These are phyloP conservation scores for Colletotrichum phormii DNA, from an alignment of 2,329 filamentous ascomycete genomes.

Conservation along the genomic window DNA sequence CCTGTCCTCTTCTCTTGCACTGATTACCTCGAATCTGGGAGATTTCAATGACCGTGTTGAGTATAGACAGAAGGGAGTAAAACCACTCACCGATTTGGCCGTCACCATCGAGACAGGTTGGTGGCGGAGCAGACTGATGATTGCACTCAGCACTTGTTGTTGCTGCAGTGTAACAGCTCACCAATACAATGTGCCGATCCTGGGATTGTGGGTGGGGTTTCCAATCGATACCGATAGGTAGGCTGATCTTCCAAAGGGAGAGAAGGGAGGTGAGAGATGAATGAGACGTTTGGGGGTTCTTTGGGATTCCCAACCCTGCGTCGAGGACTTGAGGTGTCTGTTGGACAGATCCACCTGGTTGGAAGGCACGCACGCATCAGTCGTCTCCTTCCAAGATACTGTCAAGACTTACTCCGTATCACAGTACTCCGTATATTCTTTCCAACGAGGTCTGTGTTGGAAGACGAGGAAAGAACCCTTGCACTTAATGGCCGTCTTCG, in stretches of 20 bases:
- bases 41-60: too few species aligned
- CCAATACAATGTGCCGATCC: neutral
- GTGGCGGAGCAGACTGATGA: slow-evolving; percentile 12
- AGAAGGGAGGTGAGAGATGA: neutral
- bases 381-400: neutral
- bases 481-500: neutral
- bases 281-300: neutral
- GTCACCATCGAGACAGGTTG: neutral
- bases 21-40: neutral
- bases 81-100: too few species aligned
- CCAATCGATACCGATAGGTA: neutral
- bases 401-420: neutral
- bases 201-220: neutral
- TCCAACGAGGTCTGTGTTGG: neutral
- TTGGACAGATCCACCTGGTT: neutral
- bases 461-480: neutral
- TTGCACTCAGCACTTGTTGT: neutral
- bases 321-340: neutral
- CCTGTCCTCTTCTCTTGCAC: neutral
- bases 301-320: slow-evolving; percentile 12
- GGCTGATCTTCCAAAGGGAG: slow-evolving; percentile 16
- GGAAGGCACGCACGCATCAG: neutral
- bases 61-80: too few species aligned
- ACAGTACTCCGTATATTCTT: neutral
- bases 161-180: slow-evolving; percentile 10